Percentiles rank a stretch among this genome's conserved stretches.
Conservation (phyloP, 2,329 filamentous ascomycete species). For the Calonectria naviculata region DNA sequence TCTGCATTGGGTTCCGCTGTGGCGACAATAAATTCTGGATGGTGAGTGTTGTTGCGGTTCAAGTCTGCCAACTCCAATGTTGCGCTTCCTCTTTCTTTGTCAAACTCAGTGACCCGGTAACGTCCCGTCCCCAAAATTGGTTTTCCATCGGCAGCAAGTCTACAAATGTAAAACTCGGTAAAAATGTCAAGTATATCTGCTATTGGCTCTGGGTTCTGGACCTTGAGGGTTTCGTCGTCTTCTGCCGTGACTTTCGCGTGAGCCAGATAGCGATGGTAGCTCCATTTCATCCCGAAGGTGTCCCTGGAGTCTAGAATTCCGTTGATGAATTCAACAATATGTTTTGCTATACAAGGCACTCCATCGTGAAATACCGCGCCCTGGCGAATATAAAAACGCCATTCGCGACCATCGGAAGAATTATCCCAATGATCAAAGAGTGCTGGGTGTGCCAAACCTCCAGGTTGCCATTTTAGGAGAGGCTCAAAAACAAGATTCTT, state of each 20-base stretch:
- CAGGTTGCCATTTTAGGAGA: constrained; percentile 5
- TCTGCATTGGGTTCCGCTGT: neutral
- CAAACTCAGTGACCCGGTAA: neutral
- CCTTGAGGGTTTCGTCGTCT: neutral
- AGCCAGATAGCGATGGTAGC: constrained; percentile 1
- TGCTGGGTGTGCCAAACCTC: neutral
- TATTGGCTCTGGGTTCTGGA: neutral
- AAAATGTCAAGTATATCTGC: constrained; percentile 2
- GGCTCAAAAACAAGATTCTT: constrained; percentile 5
- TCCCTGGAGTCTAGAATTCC: neutral
- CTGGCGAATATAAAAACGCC: neutral
- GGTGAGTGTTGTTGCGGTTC: neutral
- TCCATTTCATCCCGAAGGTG: constrained; percentile 10
- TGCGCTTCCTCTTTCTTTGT: neutral
- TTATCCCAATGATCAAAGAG: constrained; percentile 6
- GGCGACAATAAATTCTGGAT: neutral
- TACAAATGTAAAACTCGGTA: constrained; percentile 4
- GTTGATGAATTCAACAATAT: neutral
- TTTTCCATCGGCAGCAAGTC: neutral
- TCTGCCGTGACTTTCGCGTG: neutral
- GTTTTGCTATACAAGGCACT: neutral
- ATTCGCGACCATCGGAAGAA: neutral
- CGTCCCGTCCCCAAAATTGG: neutral
- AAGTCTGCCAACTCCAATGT: neutral
- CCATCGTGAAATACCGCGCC: constrained; percentile 6